Percentiles rank a stretch among this genome's conserved stretches.
Evolutionary conservation across 2,329 filamentous ascomycete genomes (phyloP).

Genomic region (Camptophora hylomeconis): DNA sequence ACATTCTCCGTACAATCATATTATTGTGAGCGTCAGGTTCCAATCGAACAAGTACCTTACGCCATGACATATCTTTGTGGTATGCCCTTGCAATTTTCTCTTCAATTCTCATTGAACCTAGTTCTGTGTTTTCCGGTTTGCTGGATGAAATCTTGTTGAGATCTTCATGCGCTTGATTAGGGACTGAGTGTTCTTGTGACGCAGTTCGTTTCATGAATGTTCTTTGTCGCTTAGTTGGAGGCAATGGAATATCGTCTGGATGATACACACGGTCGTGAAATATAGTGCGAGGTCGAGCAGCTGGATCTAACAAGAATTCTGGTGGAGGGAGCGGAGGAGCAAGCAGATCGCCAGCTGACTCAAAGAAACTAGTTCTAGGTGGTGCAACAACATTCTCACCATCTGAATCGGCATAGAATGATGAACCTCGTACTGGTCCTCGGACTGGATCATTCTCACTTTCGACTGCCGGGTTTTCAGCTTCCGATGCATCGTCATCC

Average conservation of each 20-base stretch:
- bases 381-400: slow-evolving; percentile 49
- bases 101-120: slow-evolving; percentile 65
- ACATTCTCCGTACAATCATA: slow-evolving; percentile 90
- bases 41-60: slow-evolving; percentile 87
- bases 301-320: slow-evolving; percentile 73
- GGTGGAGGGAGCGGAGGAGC: slow-evolving; percentile 75
- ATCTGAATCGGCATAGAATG: slow-evolving; percentile 31
- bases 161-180: slow-evolving; percentile 8
- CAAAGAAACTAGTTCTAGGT: slow-evolving; percentile 84
- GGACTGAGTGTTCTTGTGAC: slow-evolving; percentile 11
- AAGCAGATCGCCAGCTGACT: slow-evolving; percentile 83
- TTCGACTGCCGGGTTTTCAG: slow-evolving; percentile 2
- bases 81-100: slow-evolving; percentile 97
- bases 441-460: slow-evolving; percentile 3
- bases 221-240: slow-evolving; percentile 39
- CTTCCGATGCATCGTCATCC: slow-evolving; percentile 23
- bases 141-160: slow-evolving; percentile 3
- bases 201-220: slow-evolving; percentile 21
- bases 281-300: slow-evolving; percentile 71
- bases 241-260: slow-evolving; percentile 78
- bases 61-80: slow-evolving; percentile 82
- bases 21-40: slow-evolving; percentile 98
- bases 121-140: slow-evolving; percentile 34
- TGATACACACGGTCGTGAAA: slow-evolving; percentile 96
- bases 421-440: slow-evolving; percentile 36